Conservation (phyloP, 2,329 filamentous ascomycete genomes). For the Alternaria conjuncta region DNA sequence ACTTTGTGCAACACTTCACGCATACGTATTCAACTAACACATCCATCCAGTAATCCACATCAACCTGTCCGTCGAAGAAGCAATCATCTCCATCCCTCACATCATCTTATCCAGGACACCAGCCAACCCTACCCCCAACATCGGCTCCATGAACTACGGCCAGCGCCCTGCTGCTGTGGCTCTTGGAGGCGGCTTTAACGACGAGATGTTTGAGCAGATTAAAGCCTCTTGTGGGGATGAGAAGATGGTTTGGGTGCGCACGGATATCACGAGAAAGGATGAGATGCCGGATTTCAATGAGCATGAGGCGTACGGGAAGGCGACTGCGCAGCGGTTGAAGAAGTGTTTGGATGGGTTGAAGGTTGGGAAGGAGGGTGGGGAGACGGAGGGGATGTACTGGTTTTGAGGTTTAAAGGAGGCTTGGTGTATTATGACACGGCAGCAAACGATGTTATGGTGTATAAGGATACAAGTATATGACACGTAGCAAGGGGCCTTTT, state of each 20-base stretch:
- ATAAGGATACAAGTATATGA: too few species aligned
- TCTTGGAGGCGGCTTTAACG: neutral
- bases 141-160: neutral
- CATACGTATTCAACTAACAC: neutral
- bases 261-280: neutral
- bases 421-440: too few species aligned
- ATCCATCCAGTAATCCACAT: constrained; percentile 15
- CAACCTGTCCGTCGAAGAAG: constrained; percentile 13
- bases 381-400: constrained; percentile 8
- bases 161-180: neutral
- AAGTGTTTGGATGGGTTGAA: constrained; percentile 7
- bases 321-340: constrained; percentile 10
- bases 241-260: constrained; percentile 13
- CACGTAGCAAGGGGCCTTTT: too few species aligned
- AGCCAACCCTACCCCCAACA: neutral
- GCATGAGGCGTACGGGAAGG: constrained; percentile 11
- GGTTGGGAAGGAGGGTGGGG: constrained; percentile 3
- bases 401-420: neutral
- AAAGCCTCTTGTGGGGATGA: constrained; percentile 3
- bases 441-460: too few species aligned
- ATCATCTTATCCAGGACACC: neutral
- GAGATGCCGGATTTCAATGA: constrained; percentile 12
- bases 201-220: neutral
- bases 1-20: neutral
- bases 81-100: constrained; percentile 11